Evolutionary conservation across 768 basidiomycete species (phyloP).

Genomic region (Mycena amicta): DNA sequence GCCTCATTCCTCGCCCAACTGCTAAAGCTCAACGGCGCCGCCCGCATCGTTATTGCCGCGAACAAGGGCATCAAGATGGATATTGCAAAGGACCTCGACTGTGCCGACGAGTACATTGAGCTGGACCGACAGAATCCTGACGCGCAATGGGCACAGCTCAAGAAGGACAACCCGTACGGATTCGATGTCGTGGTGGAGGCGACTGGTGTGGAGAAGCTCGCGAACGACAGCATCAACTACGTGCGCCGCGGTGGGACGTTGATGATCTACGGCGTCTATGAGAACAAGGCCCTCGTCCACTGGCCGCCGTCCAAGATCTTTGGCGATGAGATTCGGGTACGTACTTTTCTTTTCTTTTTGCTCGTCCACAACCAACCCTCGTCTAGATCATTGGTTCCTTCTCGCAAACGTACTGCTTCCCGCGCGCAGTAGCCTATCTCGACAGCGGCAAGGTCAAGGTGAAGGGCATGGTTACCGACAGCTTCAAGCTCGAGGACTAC

Average conservation of each 20-base stretch:
- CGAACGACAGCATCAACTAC: conserved; percentile 88
- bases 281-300: conserved; percentile 78
- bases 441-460: conserved; percentile 83
- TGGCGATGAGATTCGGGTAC: conserved; percentile 55
- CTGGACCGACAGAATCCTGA: conserved; percentile 66
- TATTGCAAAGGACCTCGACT: conserved; percentile 67
- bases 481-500: conserved; percentile 46
- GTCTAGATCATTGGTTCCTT: conserved; percentile 86
- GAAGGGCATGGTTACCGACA: conserved; percentile 67
- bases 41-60: conserved; percentile 68
- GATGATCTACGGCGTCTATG: conserved; percentile 91
- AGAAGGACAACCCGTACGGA: conserved; percentile 75
- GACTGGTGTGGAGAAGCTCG: conserved; percentile 82
- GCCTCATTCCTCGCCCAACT: conserved; percentile 77
- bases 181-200: conserved; percentile 63
- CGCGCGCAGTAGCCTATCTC: conserved; percentile 88
- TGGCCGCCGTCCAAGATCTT: conserved; percentile 92
- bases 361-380: conserved; percentile 69
- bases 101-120: conserved; percentile 75
- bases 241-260: conserved; percentile 83
- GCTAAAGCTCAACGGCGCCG: conserved; percentile 74
- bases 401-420: conserved; percentile 90
- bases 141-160: conserved; percentile 69
- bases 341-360: conserved; percentile 61
- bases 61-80: conserved; percentile 82